These are phyloP conservation scores for Chlorella sorokiniana DNA, from an alignment of 139 green algal genomes.

Conservation along the genomic window DNA sequence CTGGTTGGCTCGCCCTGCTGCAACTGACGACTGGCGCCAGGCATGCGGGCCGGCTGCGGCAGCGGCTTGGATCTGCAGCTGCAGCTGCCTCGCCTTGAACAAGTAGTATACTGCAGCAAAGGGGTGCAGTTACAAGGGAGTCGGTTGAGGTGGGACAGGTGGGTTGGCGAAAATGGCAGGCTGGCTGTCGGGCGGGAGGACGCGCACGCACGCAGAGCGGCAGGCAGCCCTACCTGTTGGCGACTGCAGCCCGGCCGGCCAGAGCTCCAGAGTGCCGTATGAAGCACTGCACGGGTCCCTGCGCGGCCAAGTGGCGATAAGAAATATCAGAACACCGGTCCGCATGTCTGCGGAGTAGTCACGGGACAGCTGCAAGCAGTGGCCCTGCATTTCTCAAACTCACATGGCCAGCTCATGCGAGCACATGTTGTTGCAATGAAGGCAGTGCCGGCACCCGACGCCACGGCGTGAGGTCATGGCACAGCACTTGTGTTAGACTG, in stretches of 20 bases:
- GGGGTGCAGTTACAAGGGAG: too few species aligned
- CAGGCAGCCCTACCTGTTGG: neutral
- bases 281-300: neutral
- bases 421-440: neutral
- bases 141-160: neutral
- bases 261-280: constrained; percentile 2
- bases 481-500: too few species aligned
- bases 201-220: neutral
- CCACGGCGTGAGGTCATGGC: too few species aligned
- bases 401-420: neutral
- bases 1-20: neutral
- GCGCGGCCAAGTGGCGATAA: neutral
- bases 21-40: neutral
- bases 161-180: neutral
- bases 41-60: neutral
- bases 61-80: constrained; percentile 8
- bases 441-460: neutral
- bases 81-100: constrained; percentile 3
- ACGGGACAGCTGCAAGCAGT: too few species aligned
- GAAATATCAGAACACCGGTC: too few species aligned
- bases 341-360: too few species aligned
- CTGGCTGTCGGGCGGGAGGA: too few species aligned
- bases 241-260: constrained; percentile 4
- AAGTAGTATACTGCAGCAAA: constrained; percentile 18
- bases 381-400: too few species aligned